Evolutionary conservation across 345 rosid species (phyloP).

Genomic region (Salix viminalis): DNA sequence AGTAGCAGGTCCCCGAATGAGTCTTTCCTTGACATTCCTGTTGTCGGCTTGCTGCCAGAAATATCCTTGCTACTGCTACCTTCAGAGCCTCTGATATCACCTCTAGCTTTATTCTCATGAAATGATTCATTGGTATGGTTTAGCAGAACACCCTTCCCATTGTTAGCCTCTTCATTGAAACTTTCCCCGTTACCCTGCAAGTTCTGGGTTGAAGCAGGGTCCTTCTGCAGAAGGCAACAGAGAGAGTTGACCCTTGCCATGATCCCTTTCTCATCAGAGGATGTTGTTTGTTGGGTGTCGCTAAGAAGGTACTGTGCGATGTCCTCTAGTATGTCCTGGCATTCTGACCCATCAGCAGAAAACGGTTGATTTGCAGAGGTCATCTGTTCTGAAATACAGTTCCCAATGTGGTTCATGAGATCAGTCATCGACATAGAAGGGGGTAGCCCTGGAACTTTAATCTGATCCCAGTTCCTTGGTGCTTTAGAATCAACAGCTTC

Average conservation of each 20-base stretch:
- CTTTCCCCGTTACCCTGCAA: slow-evolving; percentile 49
- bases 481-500: slow-evolving; percentile 62
- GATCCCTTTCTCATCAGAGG: slow-evolving; percentile 85
- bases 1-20: slow-evolving; percentile 77
- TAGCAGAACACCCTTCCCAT: slow-evolving; percentile 32
- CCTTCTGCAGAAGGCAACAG: slow-evolving; percentile 91
- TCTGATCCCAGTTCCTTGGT: slow-evolving; percentile 62
- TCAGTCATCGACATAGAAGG: slow-evolving; percentile 89
- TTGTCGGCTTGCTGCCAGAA: slow-evolving; percentile 47
- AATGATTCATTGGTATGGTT: slow-evolving; percentile 20
- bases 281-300: slow-evolving; percentile 60
- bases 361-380: slow-evolving; percentile 44
- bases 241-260: slow-evolving; percentile 98
- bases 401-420: slow-evolving; percentile 68
- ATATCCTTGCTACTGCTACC: slow-evolving; percentile 37
- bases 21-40: slow-evolving; percentile 88
- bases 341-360: slow-evolving; percentile 37
- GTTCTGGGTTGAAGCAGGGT: slow-evolving; percentile 41
- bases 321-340: slow-evolving; percentile 57
- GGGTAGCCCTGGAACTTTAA: slow-evolving; percentile 78
- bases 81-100: slow-evolving; percentile 34
- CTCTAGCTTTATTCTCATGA: slow-evolving; percentile 26
- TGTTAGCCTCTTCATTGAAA: slow-evolving; percentile 21
- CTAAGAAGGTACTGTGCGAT: slow-evolving; percentile 82
- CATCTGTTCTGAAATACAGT: slow-evolving; percentile 66